Evolutionary conservation across 306 rosid genomes (phyloP).

Genomic region (Lupinus albus): DNA sequence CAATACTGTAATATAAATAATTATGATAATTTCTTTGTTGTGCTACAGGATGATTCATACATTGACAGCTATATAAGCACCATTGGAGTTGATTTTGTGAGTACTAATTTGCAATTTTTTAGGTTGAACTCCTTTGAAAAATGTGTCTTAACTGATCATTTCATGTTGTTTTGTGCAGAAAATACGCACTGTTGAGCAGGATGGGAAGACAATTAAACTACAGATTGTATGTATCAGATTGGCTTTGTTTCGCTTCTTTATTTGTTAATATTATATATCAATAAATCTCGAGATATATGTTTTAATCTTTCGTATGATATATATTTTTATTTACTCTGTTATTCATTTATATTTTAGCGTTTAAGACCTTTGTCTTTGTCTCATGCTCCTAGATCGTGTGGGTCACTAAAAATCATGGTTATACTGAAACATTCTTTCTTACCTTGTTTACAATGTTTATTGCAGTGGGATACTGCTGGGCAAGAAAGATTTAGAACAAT

Average conservation of each 20-base stretch:
- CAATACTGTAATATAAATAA: conserved; percentile 20
- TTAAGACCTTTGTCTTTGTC: neutral
- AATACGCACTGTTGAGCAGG: conserved; percentile 65
- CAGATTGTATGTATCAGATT: conserved; percentile 56
- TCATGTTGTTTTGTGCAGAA: conserved; percentile 46
- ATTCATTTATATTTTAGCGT: conserved; percentile 14
- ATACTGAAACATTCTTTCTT: conserved; percentile 22
- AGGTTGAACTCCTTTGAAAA: conserved; percentile 42
- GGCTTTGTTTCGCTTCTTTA: conserved; percentile 18
- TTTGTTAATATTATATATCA: conserved; percentile 23
- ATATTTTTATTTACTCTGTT: conserved; percentile 15
- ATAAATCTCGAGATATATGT: conserved; percentile 21
- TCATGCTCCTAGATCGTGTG: conserved; percentile 21
- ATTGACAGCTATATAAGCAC: conserved; percentile 99
- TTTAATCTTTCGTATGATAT: conserved; percentile 3
- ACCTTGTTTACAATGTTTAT: conserved; percentile 37
- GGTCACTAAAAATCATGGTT: conserved; percentile 19
- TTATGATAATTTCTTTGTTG: conserved; percentile 20
- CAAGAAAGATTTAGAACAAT: conserved; percentile 65
- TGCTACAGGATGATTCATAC: conserved; percentile 88
- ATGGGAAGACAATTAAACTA: conserved; percentile 64
- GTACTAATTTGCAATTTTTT: conserved; percentile 39
- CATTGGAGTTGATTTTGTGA: conserved; percentile 97
- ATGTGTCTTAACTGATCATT: conserved; percentile 23
- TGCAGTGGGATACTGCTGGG: conserved; percentile 66